Conservation (phyloP, 2,329 filamentous ascomycete species). For the Celoporthe dispersa region DNA sequence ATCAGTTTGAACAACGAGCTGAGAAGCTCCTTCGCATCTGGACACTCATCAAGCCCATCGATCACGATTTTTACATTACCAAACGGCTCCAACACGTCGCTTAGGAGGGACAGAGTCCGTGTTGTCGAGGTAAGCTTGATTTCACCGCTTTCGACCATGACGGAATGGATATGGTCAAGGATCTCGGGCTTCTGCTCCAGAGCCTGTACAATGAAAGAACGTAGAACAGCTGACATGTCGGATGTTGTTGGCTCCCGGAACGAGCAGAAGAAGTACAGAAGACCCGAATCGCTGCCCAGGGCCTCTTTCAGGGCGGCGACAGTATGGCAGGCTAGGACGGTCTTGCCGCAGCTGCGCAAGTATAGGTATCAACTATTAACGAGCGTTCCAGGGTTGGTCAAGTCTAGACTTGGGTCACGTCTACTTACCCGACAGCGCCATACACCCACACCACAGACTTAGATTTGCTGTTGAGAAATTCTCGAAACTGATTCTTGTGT, state of each 20-base stretch:
- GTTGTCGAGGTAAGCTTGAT: neutral
- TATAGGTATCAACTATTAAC: neutral
- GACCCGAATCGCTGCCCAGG: neutral
- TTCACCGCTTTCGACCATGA: neutral
- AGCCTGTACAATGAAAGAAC: neutral
- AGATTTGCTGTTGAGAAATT: neutral
- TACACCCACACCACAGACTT: neutral
- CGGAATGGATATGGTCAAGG: neutral
- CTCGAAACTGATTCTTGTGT: neutral
- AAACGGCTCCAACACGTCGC: neutral
- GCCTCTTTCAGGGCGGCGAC: neutral
- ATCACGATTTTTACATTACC: neutral
- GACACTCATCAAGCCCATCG: neutral
- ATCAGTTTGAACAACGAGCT: no score
- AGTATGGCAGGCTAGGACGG: neutral
- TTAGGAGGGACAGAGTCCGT: neutral
- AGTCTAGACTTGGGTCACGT: neutral
- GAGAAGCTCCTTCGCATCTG: neutral
- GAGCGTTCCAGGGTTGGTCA: neutral
- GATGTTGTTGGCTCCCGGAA: neutral
- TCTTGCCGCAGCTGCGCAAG: neutral
- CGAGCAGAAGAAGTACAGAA: neutral
- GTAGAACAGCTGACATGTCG: neutral
- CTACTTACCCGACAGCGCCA: neutral
- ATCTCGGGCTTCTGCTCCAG: neutral